phyloP scores from a whole-genome alignment of 2,329 filamentous ascomycete species.

The Malbranchea cinnamomea region DNA sequence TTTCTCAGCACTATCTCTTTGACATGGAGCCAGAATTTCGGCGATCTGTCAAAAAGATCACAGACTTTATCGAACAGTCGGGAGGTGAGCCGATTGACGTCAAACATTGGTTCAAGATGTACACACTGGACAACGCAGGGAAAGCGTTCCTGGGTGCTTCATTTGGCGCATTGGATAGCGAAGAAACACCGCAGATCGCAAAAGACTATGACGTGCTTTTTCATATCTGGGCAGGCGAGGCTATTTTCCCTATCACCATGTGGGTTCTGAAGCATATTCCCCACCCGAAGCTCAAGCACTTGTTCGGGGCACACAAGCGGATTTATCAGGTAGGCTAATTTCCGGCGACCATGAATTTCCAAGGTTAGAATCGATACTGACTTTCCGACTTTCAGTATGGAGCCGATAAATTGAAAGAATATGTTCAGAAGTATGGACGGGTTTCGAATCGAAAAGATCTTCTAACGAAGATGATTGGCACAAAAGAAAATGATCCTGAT shows the following conservation, averaged over 20 bases:
- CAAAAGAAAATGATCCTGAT: constrained; percentile 5
- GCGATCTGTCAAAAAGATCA: constrained; percentile 2
- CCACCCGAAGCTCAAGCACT: constrained; percentile 5
- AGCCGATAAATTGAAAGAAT: constrained; percentile 4
- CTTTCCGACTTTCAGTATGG: constrained; percentile 1
- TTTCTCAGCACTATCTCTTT: constrained; percentile 5
- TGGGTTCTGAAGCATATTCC: constrained; percentile 5
- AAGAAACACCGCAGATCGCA: constrained; percentile 5
- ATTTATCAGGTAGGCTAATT: constrained; percentile 4
- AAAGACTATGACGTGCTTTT: constrained; percentile 8
- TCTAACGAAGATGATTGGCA: constrained; percentile 5
- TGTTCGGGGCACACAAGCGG: constrained; percentile 3
- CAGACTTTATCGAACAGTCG: constrained; percentile 2
- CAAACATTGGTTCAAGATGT: constrained; percentile 6
- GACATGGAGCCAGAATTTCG: constrained; percentile 5
- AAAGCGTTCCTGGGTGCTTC: constrained; percentile 8
- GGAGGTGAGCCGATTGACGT: constrained; percentile 2
- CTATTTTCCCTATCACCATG: constrained; percentile 4
- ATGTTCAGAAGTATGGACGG: constrained; percentile 4
- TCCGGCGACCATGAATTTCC: too few species aligned
- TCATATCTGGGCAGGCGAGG: constrained; percentile 5
- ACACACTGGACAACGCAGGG: constrained; percentile 5
- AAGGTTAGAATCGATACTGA: constrained; percentile 1
- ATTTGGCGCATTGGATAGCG: constrained; percentile 6
- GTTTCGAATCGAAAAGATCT: constrained; percentile 4